Evolutionary conservation across 257 asterid species (phyloP), one percentile per base, ranked within the genome.

Genomic region (Coffea eugenioides): DNA sequence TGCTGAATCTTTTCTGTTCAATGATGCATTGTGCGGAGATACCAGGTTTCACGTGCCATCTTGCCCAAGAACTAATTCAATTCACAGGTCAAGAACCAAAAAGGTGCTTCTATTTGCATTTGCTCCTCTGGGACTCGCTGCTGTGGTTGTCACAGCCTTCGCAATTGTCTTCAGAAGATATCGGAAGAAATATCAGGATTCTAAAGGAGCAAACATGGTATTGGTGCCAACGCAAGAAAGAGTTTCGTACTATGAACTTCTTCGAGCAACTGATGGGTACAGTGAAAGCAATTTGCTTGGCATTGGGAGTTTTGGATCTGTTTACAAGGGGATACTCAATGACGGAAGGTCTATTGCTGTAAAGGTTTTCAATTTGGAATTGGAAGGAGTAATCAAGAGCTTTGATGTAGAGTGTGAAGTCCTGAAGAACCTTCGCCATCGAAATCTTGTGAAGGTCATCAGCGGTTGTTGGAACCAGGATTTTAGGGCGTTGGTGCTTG

Each of bases 21-120:
- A 80, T 75, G 76, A 74, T 4, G 83, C 80, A 16, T 25, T 74
- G 25, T 80, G 83, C 39, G 80, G 80, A 52, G 36, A 68, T 46
- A 8, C 64, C 9, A 57, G 62, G 21, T 74, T 51, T 54, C 43
- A 62, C 2, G 83, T 80, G 20, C 49, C 80, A 18, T 43, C 43
- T 51, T 80, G 83, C 59, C 46, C 4, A 8, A 14, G 14, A 7
- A 43, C 0, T 12, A 4, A 27, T 56, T 6, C 66, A 34, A 1
- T 18, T 0, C 41, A 39, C 3, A n/a, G 1, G 21, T n/a, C 7
- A 4, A 71, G 0, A 39, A 6, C 0, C 1, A 79, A 61, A 65
- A 79, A 52, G 27, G 0, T 27, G 16, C 62, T 45, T 10, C 14
- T 21, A 1, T 10, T 46, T 4, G 16, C 6, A 27, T 73, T 61